Base-by-base conservation (phyloP, 2,329 filamentous ascomycete species). In the Nothopassalora personata region DNA sequence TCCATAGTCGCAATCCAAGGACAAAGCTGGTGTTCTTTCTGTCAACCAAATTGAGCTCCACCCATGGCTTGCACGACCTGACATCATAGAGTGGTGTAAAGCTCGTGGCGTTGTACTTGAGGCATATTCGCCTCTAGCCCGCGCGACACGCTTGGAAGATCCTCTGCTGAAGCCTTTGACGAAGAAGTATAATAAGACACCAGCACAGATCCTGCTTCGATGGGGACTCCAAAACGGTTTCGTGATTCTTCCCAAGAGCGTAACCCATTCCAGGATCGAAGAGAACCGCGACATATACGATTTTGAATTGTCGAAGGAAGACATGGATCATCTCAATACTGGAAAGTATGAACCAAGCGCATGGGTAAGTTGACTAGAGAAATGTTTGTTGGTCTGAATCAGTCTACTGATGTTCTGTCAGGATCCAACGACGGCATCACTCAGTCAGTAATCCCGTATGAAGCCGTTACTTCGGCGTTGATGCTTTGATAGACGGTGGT, bases 41-140 rank as follows among this genome's bases (percentile, higher is more conserved):
- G 88, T 96, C 39, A 91, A 90, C 45, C 92, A 96, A 75, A 91
- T 88, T 75, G 92, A 97, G 75, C 77, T 97, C 10, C 92, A 97
- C 74, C 92, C 92, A 0, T 97, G 91, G 91, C 84, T 91, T 46
- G 81, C 86, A 8, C 81, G 91, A n/a, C 77, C 80, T 23, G 91
- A 96, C 69, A 90, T 97, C 61, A 85, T 86, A 8, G 77, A 83
- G 50, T 97, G 91, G 91, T 89, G 88, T 67, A 73, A 80, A 63
- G 79, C 86, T 72, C 73, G 77, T 56, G 74, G 71, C 33, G 72
- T 81, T 1, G 55, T 81, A 4, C 65, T 80, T 23, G 75, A 81
- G 67, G 79, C 79, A n/a, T 80, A 80, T 58, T 76, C 70, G 27
- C 78, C 78, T 15, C 63, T 68, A 6, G 64, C 79, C 3, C 68